phyloP scores from a whole-genome alignment of 345 rosid species.

The Rhodamnia rubescens region DNA sequence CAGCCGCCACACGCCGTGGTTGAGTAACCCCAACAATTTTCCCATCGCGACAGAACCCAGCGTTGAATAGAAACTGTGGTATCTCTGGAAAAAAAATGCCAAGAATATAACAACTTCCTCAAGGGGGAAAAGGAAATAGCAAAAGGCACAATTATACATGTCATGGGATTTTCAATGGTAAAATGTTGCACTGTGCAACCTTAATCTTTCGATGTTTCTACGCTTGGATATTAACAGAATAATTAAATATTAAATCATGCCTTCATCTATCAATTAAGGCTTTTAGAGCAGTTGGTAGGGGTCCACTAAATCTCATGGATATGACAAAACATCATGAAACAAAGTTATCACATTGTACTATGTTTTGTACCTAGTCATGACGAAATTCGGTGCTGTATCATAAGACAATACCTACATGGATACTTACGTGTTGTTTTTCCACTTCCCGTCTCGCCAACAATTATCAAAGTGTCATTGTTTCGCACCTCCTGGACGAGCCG shows the following conservation, averaged over 20 bases:
- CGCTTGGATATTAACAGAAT: not conserved
- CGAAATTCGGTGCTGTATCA: not conserved
- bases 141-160: not conserved
- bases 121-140: not conserved
- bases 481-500: constrained; percentile 67
- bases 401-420: not conserved
- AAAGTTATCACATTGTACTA: not conserved
- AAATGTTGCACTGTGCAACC: not conserved
- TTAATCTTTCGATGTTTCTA: not conserved
- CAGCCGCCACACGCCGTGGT: constrained; percentile 91
- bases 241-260: no score
- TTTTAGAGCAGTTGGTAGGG: no score
- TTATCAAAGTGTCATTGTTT: constrained; percentile 43
- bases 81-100: constrained; percentile 30
- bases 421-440: constrained; percentile 86
- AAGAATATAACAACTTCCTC: not conserved
- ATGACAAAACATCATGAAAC: not conserved
- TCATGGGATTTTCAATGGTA: not conserved
- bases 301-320: no score
- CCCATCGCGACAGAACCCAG: constrained; percentile 72
- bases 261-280: no score
- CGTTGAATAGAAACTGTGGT: constrained; percentile 67
- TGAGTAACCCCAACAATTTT: constrained; percentile 75
- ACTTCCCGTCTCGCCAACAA: constrained; percentile 98
- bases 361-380: not conserved